Conservation (phyloP, 2,329 filamentous ascomycete species). For the Colletotrichum falcatum region DNA sequence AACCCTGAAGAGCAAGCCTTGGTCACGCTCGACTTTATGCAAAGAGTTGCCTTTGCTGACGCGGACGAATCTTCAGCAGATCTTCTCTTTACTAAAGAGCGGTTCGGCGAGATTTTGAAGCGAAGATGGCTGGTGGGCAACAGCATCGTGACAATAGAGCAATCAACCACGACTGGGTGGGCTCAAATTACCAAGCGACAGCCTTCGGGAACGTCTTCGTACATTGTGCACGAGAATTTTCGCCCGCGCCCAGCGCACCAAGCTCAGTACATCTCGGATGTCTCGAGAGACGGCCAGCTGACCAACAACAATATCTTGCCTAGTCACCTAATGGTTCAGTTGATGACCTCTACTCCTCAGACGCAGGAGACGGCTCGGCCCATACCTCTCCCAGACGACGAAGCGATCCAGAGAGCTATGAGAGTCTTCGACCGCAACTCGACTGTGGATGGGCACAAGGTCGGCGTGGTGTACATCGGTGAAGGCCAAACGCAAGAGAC, state of each 20-base stretch:
- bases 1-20: conserved; percentile 91
- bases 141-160: conserved; percentile 80
- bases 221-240: conserved; percentile 70
- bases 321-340: conserved; percentile 78
- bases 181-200: conserved; percentile 79
- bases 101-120: conserved; percentile 74
- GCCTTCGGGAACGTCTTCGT: conserved; percentile 74
- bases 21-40: conserved; percentile 95
- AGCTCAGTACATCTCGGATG: conserved; percentile 59
- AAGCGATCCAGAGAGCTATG: conserved; percentile 79
- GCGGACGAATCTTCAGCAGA: conserved; percentile 80
- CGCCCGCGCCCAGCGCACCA: conserved; percentile 69
- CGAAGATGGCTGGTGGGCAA: conserved; percentile 80
- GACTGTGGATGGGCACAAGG: conserved; percentile 94
- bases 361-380: conserved; percentile 72
- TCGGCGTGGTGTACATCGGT: conserved; percentile 93
- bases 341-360: conserved; percentile 73
- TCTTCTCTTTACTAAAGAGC: conserved; percentile 71
- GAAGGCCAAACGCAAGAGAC: conserved; percentile 85
- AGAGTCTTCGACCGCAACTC: conserved; percentile 86
- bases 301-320: conserved; percentile 74
- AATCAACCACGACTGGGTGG: conserved; percentile 74
- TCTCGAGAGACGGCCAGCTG: conserved; percentile 62
- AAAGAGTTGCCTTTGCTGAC: conserved; percentile 86
- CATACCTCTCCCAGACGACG: conserved; percentile 79